Percentiles rank a stretch among this genome's conserved stretches.
Conservation (phyloP, 108 stramenopile genomes). For the Cyclotella baltica region DNA sequence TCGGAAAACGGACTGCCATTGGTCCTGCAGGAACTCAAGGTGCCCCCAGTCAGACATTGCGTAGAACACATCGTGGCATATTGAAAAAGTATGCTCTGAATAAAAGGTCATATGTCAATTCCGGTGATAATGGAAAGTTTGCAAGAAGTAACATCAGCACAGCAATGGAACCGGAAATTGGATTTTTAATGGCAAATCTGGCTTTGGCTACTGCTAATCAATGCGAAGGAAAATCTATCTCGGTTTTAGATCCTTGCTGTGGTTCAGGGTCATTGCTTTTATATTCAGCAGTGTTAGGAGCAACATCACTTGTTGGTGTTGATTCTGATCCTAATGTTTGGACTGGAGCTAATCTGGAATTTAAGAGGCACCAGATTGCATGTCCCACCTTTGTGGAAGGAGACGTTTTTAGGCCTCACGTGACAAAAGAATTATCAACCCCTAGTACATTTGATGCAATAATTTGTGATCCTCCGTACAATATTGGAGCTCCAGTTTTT, state of each 20-base stretch:
- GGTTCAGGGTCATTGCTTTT: slow-evolving; percentile 43
- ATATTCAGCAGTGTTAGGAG: slow-evolving; percentile 40
- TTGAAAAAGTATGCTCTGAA: slow-evolving; percentile 46
- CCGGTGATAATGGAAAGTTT: neutral
- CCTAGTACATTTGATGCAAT: slow-evolving; percentile 41
- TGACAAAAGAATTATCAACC: slow-evolving; percentile 25
- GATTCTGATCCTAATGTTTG: slow-evolving; percentile 38
- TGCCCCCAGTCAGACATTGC: slow-evolving; percentile 40
- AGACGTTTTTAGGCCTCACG: slow-evolving; percentile 27
- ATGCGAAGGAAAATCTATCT: neutral
- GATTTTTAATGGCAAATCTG: slow-evolving; percentile 55
- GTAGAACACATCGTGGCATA: slow-evolving; percentile 39
- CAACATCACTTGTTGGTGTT: slow-evolving; percentile 33
- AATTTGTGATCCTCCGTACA: slow-evolving; percentile 49
- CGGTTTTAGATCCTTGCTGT: slow-evolving; percentile 48
- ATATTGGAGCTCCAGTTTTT: slow-evolving; percentile 44
- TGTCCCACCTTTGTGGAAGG: slow-evolving; percentile 30
- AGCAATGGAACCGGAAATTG: slow-evolving; percentile 57
- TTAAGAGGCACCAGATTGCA: slow-evolving; percentile 10
- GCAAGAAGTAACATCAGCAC: slow-evolving; percentile 26
- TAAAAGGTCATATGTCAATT: neutral
- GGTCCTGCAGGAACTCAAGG: slow-evolving; percentile 41
- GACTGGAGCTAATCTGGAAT: slow-evolving; percentile 3
- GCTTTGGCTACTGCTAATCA: slow-evolving; percentile 22
- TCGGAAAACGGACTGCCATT: slow-evolving; percentile 27